Conservation (phyloP, 2,329 filamentous ascomycete species). For the Verticillium zaregamsianum region DNA sequence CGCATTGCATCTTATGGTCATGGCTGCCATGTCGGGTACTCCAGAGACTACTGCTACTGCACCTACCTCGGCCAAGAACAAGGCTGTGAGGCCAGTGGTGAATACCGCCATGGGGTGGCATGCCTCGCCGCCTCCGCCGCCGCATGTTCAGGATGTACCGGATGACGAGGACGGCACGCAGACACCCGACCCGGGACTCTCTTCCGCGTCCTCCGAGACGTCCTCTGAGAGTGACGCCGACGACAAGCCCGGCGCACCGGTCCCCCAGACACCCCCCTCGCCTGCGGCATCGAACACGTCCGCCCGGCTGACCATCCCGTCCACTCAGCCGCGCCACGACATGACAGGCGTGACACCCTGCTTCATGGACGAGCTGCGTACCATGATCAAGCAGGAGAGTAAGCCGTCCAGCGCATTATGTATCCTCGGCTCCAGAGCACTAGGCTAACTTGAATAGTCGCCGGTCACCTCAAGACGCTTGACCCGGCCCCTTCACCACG, state of each 20-base stretch:
- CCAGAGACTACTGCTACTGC: not conserved
- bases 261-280: not conserved
- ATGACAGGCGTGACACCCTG: conserved; percentile 10
- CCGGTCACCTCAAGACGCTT: not conserved
- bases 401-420: not conserved
- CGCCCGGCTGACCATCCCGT: not conserved
- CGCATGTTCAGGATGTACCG: not conserved
- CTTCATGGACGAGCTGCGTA: conserved; percentile 15
- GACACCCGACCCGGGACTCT: not conserved
- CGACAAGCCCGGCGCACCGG: not conserved
- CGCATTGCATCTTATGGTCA: not conserved
- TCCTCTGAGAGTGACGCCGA: not conserved
- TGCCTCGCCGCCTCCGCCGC: not conserved
- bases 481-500: not conserved
- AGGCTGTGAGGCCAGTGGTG: not conserved
- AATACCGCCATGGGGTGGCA: not conserved
- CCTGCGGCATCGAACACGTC: not conserved
- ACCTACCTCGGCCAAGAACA: not conserved
- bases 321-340: conserved; percentile 2
- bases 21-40: not conserved
- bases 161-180: not conserved
- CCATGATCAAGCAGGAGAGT: conserved; percentile 18
- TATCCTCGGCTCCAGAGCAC: too few species aligned
- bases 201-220: not conserved
- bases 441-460: not conserved